A percentile compares a stretch with the other conserved stretches of the same genome.
These are phyloP conservation scores for Aegilops bicornis DNA, from an alignment of 176 grass and related monocot species.

Conservation along the genomic window DNA sequence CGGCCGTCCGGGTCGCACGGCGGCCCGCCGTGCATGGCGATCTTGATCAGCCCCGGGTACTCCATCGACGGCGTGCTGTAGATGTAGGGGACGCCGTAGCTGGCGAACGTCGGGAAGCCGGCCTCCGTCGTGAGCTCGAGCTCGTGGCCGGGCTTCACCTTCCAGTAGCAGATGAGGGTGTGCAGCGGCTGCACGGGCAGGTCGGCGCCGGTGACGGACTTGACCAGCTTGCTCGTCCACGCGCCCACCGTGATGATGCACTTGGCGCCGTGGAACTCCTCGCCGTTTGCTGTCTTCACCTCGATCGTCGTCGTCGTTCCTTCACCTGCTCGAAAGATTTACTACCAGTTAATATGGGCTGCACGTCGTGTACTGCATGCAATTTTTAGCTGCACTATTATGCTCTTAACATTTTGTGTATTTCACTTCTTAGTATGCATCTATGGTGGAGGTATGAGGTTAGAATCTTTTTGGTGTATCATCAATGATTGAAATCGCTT, in stretches of 20 bases:
- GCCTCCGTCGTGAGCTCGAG: slow-evolving; percentile 38
- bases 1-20: slow-evolving; percentile 71
- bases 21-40: slow-evolving; percentile 68
- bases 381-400: too few species aligned
- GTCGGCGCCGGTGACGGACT: slow-evolving; percentile 23
- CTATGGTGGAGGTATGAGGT: too few species aligned
- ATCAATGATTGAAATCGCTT: neutral
- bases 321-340: neutral
- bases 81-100: slow-evolving; percentile 75
- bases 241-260: slow-evolving; percentile 66
- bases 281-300: slow-evolving; percentile 36
- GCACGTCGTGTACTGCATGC: too few species aligned
- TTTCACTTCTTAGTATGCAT: too few species aligned
- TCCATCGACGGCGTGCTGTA: slow-evolving; percentile 87
- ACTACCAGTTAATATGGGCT: neutral
- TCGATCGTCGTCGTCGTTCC: slow-evolving; percentile 11
- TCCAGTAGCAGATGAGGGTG: slow-evolving; percentile 83
- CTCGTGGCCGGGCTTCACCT: slow-evolving; percentile 52
- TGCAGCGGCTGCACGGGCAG: slow-evolving; percentile 74
- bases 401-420: too few species aligned
- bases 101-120: slow-evolving; percentile 90
- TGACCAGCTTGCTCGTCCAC: slow-evolving; percentile 60
- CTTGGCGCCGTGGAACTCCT: slow-evolving; percentile 52
- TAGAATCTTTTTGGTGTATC: neutral
- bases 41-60: slow-evolving; percentile 87